These are phyloP conservation scores for Logfia minima DNA, from an alignment of 129 eudicot genomes.

Conservation along the genomic window DNA sequence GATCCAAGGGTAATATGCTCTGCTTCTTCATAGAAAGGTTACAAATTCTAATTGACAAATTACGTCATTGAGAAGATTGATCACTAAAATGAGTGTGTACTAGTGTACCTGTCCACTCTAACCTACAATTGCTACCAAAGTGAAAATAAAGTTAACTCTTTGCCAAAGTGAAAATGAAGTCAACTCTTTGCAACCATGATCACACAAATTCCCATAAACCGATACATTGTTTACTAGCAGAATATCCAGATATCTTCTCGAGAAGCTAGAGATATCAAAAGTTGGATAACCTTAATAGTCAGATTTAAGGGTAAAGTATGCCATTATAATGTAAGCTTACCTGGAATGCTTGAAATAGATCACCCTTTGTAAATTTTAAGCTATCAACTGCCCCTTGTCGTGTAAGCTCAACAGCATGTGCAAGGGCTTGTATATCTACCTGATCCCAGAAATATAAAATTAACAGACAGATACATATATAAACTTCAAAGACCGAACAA, in stretches of 20 bases:
- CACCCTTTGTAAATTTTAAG: conserved; percentile 94
- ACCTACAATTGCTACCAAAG: conserved; percentile 9
- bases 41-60: not conserved
- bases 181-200: not conserved
- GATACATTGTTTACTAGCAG: conserved; percentile 13
- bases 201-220: not conserved
- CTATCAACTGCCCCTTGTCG: conserved; percentile 97
- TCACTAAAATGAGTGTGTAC: conserved; percentile 7
- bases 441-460: conserved; percentile 30
- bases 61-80: not conserved
- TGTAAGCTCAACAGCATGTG: conserved; percentile 99
- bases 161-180: not conserved
- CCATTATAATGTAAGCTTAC: conserved; percentile 29
- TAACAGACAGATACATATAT: not conserved
- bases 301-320: not conserved
- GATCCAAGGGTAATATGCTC: not conserved
- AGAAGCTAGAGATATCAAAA: conserved; percentile 2
- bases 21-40: not conserved
- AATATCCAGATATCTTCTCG: conserved; percentile 6
- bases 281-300: not conserved
- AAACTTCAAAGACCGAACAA: not conserved
- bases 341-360: conserved; percentile 84
- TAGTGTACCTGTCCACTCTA: not conserved
- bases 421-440: conserved; percentile 99
- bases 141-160: not conserved